Conservation (phyloP, 108 stramenopile species). For the Skeletonema grethae region DNA sequence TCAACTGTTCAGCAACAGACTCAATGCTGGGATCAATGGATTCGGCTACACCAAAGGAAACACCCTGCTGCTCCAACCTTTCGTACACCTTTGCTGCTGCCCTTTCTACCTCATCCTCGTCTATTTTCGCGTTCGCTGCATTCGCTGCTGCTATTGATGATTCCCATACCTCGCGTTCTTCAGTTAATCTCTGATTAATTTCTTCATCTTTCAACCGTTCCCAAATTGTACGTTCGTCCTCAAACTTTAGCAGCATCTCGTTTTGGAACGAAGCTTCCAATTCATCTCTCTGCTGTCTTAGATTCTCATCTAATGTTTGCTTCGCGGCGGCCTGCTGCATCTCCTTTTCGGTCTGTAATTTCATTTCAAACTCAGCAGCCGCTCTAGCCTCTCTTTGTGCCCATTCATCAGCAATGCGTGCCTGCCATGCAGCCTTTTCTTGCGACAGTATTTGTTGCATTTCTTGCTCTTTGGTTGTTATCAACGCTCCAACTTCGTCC, state of each 20-base stretch:
- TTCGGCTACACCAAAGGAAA: slow-evolving; percentile 26
- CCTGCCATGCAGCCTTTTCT: slow-evolving; percentile 32
- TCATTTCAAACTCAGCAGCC: slow-evolving; percentile 2
- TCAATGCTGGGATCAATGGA: slow-evolving; percentile 15
- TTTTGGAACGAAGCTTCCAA: slow-evolving; percentile 15
- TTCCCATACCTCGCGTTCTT: slow-evolving; percentile 33
- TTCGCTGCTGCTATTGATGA: slow-evolving; percentile 7
- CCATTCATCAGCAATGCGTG: slow-evolving; percentile 15
- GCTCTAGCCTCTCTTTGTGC: slow-evolving; percentile 14
- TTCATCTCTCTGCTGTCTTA: slow-evolving; percentile 19
- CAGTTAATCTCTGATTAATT: slow-evolving; percentile 24
- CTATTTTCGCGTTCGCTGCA: background rate
- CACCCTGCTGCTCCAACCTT: slow-evolving; percentile 28
- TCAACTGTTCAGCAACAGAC: slow-evolving; percentile 9
- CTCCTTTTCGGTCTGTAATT: slow-evolving; percentile 1
- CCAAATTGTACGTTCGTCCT: slow-evolving; percentile 25
- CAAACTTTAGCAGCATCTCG: slow-evolving; percentile 30
- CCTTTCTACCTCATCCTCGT: slow-evolving; percentile 31
- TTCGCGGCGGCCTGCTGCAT: slow-evolving; percentile 16
- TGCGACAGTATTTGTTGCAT: slow-evolving; percentile 14
- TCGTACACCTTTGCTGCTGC: slow-evolving; percentile 41
- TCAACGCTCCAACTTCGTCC: slow-evolving; percentile 34
- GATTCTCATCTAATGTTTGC: slow-evolving; percentile 27
- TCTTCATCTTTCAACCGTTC: slow-evolving; percentile 40
- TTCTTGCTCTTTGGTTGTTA: slow-evolving; percentile 15